These are phyloP conservation scores for Oidiodendron maius DNA, from an alignment of 495 filamentous ascomycete genomes.

Conservation along the genomic window DNA sequence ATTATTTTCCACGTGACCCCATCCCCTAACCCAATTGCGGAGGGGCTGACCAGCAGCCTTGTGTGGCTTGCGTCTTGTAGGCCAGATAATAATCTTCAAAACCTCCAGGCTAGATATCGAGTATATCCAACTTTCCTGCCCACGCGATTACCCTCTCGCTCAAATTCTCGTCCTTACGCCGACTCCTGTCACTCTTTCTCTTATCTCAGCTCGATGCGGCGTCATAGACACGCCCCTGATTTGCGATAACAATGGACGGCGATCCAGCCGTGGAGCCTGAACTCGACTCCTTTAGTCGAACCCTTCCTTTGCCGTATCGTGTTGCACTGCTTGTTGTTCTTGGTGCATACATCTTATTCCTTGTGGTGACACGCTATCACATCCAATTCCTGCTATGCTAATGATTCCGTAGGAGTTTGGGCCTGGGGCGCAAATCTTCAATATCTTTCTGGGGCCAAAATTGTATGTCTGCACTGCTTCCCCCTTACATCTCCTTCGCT, in stretches of 20 bases:
- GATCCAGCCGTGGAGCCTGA: slow-evolving; percentile 73
- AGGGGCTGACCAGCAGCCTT: no score
- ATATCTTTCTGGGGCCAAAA: slow-evolving; percentile 64
- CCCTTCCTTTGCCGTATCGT: slow-evolving; percentile 81
- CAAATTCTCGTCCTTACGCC: slow-evolving; percentile 3
- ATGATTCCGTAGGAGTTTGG: slow-evolving; percentile 63
- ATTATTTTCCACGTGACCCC: no score
- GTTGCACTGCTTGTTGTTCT: slow-evolving; percentile 73
- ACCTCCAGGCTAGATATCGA: no score
- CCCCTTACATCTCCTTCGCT: background rate
- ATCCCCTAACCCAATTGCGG: no score
- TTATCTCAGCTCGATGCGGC: slow-evolving; percentile 9
- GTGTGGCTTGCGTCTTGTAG: no score
- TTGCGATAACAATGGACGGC: slow-evolving; percentile 60
- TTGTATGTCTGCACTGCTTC: slow-evolving; percentile 42
- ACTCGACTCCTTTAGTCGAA: slow-evolving; percentile 78
- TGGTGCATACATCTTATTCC: slow-evolving; percentile 47
- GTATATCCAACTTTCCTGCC: background rate
- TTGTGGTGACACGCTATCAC: background rate
- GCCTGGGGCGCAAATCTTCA: slow-evolving; percentile 86
- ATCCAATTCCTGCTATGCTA: slow-evolving; percentile 18
- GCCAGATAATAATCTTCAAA: no score
- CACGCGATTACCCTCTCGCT: background rate
- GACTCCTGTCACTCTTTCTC: slow-evolving; percentile 20
- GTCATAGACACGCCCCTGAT: slow-evolving; percentile 15